Evolutionary conservation across 2,329 filamentous ascomycete genomes (phyloP), one percentile per base, ranked within the genome.

Genomic region (Penicillium hesseltinei): DNA sequence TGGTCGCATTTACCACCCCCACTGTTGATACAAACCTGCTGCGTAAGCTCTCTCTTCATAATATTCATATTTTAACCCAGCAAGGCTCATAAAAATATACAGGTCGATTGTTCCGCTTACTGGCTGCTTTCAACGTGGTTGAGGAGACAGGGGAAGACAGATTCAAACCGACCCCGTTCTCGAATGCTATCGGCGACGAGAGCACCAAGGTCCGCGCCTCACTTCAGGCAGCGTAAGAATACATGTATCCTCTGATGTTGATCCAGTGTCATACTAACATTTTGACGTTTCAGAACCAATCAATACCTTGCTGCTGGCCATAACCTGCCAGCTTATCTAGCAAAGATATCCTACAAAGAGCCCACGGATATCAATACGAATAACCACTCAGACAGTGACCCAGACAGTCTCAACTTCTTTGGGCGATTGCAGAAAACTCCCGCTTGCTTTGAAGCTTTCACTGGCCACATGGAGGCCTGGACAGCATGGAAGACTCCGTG

Each of bases 381-480:
- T 33, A 72, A 69, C 31, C 53, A 67, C 57, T 53, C 65, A 1
- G 65, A 54, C 27, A 43, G 45, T 15, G 65, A 68, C 31, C 54
- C 61, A 0, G 66, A 66, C 19, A 54, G 56, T 15, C 56, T 68
- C 15, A 70, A 69, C 27, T 72, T 75, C 64, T 76, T 76, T 35
- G 70, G 59, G 3, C 69, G 72, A 3, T 59, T 73, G 11, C 66
- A 69, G 43, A 63, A 66, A 19, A 71, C 67, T n/a, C 62, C 69
- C 1, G 58, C 62, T 0, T 68, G 64, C 13, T 68, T 69, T 9
- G 67, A 66, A 36, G 66, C 66, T 17, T 76, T 76, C 51, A 71
- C 67, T 8, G 70, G 68, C 2, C 70, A 72, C 54, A 77, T 77
- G 74, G 66, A 69, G 15, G 71, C 71, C 0, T 69, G 70, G 46